phyloP scores from a whole-genome alignment of 1,284 basidiomycete genomes.

The Cutaneotrichosporon spelunceum region DNA sequence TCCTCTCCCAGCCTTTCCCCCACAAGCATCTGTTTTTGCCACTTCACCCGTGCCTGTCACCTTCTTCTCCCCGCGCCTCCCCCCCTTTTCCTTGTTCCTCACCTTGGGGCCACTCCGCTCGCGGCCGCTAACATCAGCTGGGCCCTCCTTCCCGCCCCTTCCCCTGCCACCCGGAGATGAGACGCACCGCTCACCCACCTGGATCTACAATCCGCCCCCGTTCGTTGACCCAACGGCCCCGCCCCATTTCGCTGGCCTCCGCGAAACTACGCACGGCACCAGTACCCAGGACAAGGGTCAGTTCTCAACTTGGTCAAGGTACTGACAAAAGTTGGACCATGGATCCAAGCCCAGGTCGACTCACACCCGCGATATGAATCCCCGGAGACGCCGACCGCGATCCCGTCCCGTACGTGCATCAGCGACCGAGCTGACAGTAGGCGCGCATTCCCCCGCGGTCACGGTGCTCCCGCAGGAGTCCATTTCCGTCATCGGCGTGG shows the following conservation, averaged over 20 bases:
- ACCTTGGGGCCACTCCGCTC: background rate
- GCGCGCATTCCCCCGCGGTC: background rate
- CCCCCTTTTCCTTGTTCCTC: background rate
- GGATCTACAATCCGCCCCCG: background rate
- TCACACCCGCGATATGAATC: background rate
- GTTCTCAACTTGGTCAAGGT: no score
- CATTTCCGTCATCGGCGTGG: constrained; percentile 2
- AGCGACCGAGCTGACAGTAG: background rate
- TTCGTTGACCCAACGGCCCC: background rate
- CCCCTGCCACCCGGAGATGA: background rate
- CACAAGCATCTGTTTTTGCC: background rate
- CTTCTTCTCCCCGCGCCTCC: background rate
- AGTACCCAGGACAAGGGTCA: constrained; percentile 4
- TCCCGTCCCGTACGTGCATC: background rate
- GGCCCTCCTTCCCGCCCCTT: background rate
- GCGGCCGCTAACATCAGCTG: background rate
- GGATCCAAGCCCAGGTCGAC: background rate
- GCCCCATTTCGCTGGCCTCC: constrained; percentile 1
- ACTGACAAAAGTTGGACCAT: background rate
- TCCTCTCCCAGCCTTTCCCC: background rate
- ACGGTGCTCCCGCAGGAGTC: background rate
- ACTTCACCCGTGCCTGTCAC: background rate
- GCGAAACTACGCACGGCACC: background rate
- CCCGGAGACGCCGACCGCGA: background rate
- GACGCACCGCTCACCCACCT: background rate